Evolutionary conservation across 306 rosid genomes (phyloP).

Genomic region (Alnus rubra): DNA sequence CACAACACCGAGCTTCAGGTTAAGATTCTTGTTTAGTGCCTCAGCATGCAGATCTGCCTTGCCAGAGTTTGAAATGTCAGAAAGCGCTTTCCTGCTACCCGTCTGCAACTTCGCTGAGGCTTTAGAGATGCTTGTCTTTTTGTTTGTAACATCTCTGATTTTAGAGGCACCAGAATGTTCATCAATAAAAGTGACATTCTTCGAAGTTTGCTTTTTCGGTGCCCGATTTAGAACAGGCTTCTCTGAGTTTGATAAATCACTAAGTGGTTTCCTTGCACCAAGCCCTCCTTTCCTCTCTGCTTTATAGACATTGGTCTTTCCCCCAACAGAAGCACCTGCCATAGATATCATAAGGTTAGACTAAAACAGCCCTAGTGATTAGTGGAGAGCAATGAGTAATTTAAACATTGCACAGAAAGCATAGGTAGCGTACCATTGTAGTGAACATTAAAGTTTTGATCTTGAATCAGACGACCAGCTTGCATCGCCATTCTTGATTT

Average conservation of each 20-base stretch:
- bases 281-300: constrained; percentile 46
- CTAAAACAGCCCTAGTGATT: constrained; percentile 6
- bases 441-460: constrained; percentile 41
- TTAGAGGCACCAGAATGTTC: constrained; percentile 34
- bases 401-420: background rate
- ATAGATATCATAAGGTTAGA: constrained; percentile 11
- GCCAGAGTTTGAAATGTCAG: constrained; percentile 65
- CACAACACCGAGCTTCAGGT: constrained; percentile 28
- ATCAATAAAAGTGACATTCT: constrained; percentile 23
- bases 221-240: constrained; percentile 37
- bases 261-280: constrained; percentile 57
- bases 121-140: constrained; percentile 29
- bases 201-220: constrained; percentile 32
- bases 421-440: constrained; percentile 42
- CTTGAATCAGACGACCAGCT: constrained; percentile 41
- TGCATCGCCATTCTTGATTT: constrained; percentile 48
- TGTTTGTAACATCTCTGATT: constrained; percentile 11
- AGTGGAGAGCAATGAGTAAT: background rate
- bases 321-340: constrained; percentile 47
- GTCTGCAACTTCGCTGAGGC: constrained; percentile 42
- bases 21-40: constrained; percentile 32
- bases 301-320: constrained; percentile 36
- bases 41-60: constrained; percentile 33
- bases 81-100: constrained; percentile 51
- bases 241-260: constrained; percentile 37